Evolutionary conservation across 2,329 filamentous ascomycete species (phyloP).

Genomic region (Ciborinia camelliae): DNA sequence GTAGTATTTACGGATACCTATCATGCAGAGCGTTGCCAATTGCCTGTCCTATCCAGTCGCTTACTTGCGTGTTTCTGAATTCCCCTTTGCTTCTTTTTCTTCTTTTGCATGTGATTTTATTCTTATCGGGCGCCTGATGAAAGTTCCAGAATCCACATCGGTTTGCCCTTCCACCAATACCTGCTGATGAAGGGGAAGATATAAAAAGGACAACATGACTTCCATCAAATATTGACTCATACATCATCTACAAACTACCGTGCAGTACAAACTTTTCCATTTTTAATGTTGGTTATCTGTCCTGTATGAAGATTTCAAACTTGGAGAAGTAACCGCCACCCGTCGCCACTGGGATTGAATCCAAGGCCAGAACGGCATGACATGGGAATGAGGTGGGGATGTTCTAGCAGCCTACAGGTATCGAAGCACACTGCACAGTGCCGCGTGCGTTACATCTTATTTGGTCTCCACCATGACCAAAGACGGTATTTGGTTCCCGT

Average conservation of each 20-base stretch:
- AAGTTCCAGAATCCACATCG: not conserved
- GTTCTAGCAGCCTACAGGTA: no score
- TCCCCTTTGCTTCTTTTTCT: not conserved
- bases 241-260: not conserved
- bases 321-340: no score
- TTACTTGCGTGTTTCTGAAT: no score
- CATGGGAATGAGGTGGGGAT: constrained; percentile 5
- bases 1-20: constrained; percentile 1
- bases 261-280: not conserved
- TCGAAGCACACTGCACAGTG: constrained; percentile 7
- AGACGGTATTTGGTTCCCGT: not conserved
- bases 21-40: no score
- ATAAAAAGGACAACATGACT: not conserved
- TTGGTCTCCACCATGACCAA: not conserved
- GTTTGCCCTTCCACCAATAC: not conserved
- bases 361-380: no score
- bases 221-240: not conserved
- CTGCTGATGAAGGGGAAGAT: not conserved
- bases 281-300: not conserved
- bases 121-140: not conserved
- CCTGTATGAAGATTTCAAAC: not conserved
- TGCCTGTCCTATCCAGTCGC: no score
- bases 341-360: no score
- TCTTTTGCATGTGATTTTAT: constrained; percentile 10
- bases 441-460: constrained; percentile 2